Percentiles rank a stretch among this genome's conserved stretches.
phyloP scores from a whole-genome alignment of 1,139 yeast genomes.

The Suhomyces anneliseae region DNA sequence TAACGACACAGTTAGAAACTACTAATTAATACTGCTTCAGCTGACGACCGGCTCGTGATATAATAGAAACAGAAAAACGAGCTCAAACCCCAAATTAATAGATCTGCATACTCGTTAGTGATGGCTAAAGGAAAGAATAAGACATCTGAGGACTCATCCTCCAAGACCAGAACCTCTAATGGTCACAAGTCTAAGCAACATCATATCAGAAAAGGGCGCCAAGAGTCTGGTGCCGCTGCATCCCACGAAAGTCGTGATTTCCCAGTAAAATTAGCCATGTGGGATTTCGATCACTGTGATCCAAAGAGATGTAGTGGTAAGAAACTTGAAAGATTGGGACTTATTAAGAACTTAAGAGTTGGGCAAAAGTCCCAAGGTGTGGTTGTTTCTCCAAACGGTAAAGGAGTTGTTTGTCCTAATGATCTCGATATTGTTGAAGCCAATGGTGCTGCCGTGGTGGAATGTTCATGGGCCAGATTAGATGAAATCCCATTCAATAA shows the following conservation, averaged over 20 bases:
- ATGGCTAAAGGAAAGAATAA: slow-evolving; percentile 75
- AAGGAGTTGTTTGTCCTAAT: slow-evolving; percentile 85
- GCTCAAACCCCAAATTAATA: too few species aligned
- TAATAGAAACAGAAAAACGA: too few species aligned
- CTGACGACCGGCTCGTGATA: too few species aligned
- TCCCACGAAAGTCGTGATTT: slow-evolving; percentile 30
- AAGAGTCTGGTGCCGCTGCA: slow-evolving; percentile 34
- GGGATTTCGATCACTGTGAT: slow-evolving; percentile 98
- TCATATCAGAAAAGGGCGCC: slow-evolving; percentile 50
- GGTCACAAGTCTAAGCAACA: slow-evolving; percentile 60
- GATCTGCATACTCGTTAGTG: not conserved
- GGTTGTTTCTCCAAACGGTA: slow-evolving; percentile 92
- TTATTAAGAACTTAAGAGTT: slow-evolving; percentile 72
- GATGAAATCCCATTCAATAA: slow-evolving; percentile 93
- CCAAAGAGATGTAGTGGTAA: slow-evolving; percentile 98
- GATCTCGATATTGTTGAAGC: slow-evolving; percentile 77
- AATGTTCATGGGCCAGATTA: slow-evolving; percentile 96
- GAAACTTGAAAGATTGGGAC: slow-evolving; percentile 84
- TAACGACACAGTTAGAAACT: not conserved
- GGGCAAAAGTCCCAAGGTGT: slow-evolving; percentile 93
- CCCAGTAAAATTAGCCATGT: slow-evolving; percentile 79
- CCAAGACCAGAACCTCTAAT: slow-evolving; percentile 47
- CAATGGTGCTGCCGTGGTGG: slow-evolving; percentile 93
- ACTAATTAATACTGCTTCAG: too few species aligned
- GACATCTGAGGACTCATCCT: slow-evolving; percentile 39